Evolutionary conservation across 1,284 basidiomycete species (phyloP).

Genomic region (Tranzscheliella williamsii): DNA sequence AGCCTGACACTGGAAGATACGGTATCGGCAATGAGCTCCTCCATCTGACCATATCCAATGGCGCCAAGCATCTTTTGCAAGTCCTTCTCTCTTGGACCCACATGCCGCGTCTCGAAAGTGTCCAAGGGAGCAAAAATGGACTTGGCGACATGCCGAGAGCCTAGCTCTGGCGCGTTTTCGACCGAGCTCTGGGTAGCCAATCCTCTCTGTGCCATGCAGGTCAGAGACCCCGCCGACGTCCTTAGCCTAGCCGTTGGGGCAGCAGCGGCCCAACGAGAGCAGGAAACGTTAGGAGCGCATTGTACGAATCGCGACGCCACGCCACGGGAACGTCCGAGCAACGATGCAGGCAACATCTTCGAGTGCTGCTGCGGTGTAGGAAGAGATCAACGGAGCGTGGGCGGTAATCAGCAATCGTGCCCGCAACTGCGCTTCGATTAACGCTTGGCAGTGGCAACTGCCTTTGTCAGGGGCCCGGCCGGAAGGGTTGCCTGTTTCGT

Average conservation of each 20-base stretch:
- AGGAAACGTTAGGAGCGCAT: conserved; percentile 11
- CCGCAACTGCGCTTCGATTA: too few relatives aligned
- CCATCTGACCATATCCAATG: conserved; percentile 52
- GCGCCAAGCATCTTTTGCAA: conserved; percentile 48
- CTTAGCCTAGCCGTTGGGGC: conserved; percentile 1
- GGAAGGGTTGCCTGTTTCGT: too few relatives aligned
- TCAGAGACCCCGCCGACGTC: neutral
- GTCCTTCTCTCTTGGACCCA: conserved; percentile 53
- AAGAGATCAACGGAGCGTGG: too few relatives aligned
- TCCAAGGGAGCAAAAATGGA: conserved; percentile 56
- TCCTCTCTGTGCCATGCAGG: conserved; percentile 4
- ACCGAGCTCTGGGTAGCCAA: conserved; percentile 41
- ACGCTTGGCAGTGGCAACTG: too few relatives aligned
- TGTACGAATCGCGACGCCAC: conserved; percentile 14
- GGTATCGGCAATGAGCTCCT: conserved; percentile 53
- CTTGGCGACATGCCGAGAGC: conserved; percentile 35
- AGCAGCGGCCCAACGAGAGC: conserved; percentile 7
- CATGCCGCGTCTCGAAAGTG: conserved; percentile 51
- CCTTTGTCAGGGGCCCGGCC: too few relatives aligned
- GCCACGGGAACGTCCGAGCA: conserved; percentile 27
- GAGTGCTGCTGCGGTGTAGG: neutral
- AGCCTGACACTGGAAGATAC: conserved; percentile 63
- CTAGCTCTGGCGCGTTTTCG: conserved; percentile 42
- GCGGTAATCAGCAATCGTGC: too few relatives aligned
- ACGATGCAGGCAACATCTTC: conserved; percentile 21